Percentiles rank a stretch among this genome's conserved stretches.
These are phyloP conservation scores for Blastocystis sp. DNA, from an alignment of 352 stramenopile genomes.

Conservation along the genomic window DNA sequence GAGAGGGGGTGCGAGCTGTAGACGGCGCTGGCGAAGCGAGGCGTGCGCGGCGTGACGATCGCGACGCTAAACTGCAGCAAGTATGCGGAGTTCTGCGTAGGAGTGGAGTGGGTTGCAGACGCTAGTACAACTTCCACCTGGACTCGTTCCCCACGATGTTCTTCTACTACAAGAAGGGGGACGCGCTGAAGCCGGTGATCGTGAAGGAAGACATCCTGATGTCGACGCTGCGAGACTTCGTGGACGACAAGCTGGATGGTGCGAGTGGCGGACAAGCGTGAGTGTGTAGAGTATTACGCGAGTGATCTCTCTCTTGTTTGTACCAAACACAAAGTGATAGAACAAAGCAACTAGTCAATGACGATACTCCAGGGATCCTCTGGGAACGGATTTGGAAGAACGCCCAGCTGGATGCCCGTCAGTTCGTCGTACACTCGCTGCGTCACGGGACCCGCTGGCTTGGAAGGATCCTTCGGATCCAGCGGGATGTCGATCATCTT, in stretches of 20 bases:
- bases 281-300: constrained; percentile 20
- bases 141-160: background rate
- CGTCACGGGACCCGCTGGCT: constrained; percentile 68
- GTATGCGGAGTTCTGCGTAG: constrained; percentile 24
- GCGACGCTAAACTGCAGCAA: background rate
- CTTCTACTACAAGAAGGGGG: constrained; percentile 19
- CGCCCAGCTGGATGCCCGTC: constrained; percentile 70
- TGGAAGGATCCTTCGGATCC: constrained; percentile 70
- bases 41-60: constrained; percentile 9
- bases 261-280: no score
- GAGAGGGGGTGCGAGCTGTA: background rate
- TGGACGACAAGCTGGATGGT: constrained; percentile 27
- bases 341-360: constrained; percentile 9
- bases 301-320: constrained; percentile 8
- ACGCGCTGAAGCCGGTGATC: background rate
- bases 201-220: background rate
- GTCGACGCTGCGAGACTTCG: background rate
- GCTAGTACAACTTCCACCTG: constrained; percentile 11
- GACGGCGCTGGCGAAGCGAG: constrained; percentile 13
- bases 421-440: constrained; percentile 77
- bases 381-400: constrained; percentile 48
- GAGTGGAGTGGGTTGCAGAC: background rate
- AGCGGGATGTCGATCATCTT: constrained; percentile 78
- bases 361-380: constrained; percentile 55
- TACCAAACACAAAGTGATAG: constrained; percentile 3